Conservation (phyloP, 441 rosid species). For the Croton setiger region DNA sequence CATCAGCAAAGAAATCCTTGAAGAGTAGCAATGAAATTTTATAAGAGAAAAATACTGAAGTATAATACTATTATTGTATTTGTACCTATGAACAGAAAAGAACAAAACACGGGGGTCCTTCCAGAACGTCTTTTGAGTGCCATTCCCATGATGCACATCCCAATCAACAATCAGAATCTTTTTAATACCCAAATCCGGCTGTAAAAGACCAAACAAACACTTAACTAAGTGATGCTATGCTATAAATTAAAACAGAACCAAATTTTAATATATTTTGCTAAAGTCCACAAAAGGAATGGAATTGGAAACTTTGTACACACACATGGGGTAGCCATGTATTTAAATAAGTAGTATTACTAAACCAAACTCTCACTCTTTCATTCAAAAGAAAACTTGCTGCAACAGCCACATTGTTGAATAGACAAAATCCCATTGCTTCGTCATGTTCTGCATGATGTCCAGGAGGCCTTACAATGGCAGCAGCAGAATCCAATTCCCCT, state of each 20-base stretch:
- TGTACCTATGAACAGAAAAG: constrained; percentile 96
- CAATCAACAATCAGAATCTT: constrained; percentile 92
- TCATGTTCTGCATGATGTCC: constrained; percentile 94
- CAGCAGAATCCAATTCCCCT: constrained; percentile 74
- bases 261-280: not conserved
- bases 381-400: constrained; percentile 72
- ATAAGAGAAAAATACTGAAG: constrained; percentile 8
- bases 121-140: constrained; percentile 92
- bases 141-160: constrained; percentile 99
- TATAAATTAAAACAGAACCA: constrained; percentile 7
- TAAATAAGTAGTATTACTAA: not conserved
- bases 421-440: constrained; percentile 93
- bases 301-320: not conserved
- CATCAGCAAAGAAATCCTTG: constrained; percentile 1
- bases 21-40: not conserved
- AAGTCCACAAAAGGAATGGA: not conserved
- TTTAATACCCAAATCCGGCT: constrained; percentile 73
- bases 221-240: constrained; percentile 6
- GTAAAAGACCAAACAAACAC: constrained; percentile 17
- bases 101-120: constrained; percentile 84
- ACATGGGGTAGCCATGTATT: not conserved
- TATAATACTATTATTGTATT: not conserved
- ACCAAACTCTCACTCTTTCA: constrained; percentile 47
- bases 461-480: constrained; percentile 88
- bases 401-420: constrained; percentile 87